Percentiles rank a stretch among this genome's conserved stretches.
These are phyloP conservation scores for Monosporascus sp. DNA, from an alignment of 2,329 filamentous ascomycete genomes.

Conservation along the genomic window DNA sequence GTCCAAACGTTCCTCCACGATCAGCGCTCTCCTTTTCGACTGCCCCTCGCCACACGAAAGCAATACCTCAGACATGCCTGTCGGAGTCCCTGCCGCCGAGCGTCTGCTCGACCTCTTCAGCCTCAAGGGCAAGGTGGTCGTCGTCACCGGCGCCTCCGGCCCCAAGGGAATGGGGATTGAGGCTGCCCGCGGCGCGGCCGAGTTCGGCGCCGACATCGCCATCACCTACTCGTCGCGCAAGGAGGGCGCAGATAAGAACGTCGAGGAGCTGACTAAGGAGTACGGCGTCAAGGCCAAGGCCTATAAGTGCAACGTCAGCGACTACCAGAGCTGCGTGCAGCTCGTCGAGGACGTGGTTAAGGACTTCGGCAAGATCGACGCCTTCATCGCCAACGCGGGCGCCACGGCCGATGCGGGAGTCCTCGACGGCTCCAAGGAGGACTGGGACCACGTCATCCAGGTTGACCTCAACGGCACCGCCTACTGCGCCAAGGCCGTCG, in stretches of 20 bases:
- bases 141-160: conserved; percentile 64
- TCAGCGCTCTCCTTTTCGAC: too few relatives aligned
- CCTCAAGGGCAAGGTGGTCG: conserved; percentile 66
- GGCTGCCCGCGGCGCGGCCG: conserved; percentile 63
- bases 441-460: conserved; percentile 54
- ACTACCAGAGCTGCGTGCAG: conserved; percentile 44
- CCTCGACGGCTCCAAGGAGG: conserved; percentile 48
- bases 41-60: too few relatives aligned
- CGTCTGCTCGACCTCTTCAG: conserved; percentile 63
- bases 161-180: conserved; percentile 66
- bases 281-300: conserved; percentile 64
- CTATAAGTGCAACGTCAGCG: conserved; percentile 54
- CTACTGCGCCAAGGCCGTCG: conserved; percentile 58
- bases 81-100: conserved; percentile 49
- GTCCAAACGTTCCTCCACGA: too few relatives aligned
- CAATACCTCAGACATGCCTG: conserved; percentile 39
- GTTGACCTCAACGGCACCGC: conserved; percentile 61
- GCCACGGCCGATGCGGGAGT: conserved; percentile 52
- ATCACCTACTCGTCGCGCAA: conserved; percentile 69
- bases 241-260: conserved; percentile 61
- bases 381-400: conserved; percentile 69
- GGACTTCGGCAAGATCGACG: conserved; percentile 70
- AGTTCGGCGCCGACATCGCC: conserved; percentile 65
- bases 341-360: conserved; percentile 58
- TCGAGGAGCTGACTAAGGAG: conserved; percentile 55